Evolutionary conservation across 1,284 basidiomycete species (phyloP).

Genomic region (Prillingera fragicola): DNA sequence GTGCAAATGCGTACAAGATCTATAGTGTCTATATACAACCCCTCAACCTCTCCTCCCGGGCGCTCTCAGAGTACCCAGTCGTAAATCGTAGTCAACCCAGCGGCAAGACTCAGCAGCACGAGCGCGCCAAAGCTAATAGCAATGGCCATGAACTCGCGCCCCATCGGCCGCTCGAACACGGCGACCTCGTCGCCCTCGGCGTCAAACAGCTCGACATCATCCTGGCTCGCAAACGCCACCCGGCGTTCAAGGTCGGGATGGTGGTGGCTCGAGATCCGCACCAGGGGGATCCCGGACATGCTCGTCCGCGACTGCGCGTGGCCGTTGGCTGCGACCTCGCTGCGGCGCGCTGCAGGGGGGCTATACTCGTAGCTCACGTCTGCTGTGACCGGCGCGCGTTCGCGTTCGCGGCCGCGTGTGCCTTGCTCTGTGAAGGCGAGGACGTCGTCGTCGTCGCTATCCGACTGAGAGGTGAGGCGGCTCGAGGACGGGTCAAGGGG

Average conservation of each 20-base stretch:
- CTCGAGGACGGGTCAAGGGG: background rate
- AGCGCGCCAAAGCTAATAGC: conserved; percentile 24
- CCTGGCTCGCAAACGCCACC: conserved; percentile 3
- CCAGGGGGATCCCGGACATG: too few relatives aligned
- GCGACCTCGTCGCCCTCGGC: conserved; percentile 12
- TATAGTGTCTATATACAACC: too few relatives aligned
- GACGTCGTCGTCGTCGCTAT: background rate
- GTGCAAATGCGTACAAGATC: too few relatives aligned
- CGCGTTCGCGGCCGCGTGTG: too few relatives aligned
- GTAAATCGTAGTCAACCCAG: conserved; percentile 39
- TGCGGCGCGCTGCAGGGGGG: too few relatives aligned
- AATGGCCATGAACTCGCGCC: conserved; percentile 29
- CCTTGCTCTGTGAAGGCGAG: conserved; percentile 2
- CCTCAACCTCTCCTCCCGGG: too few relatives aligned
- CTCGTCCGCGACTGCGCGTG: too few relatives aligned
- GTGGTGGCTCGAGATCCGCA: too few relatives aligned
- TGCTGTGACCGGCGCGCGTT: too few relatives aligned
- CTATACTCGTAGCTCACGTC: too few relatives aligned
- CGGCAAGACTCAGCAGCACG: conserved; percentile 26
- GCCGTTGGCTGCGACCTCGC: too few relatives aligned
- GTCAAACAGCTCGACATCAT: conserved; percentile 1
- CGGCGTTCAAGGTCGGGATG: too few relatives aligned
- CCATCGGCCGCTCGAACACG: conserved; percentile 30
- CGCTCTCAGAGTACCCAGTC: conserved; percentile 42
- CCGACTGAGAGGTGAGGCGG: background rate